Evolutionary conservation across 2,329 filamentous ascomycete species (phyloP).

Genomic region (Fusarium subglutinans): DNA sequence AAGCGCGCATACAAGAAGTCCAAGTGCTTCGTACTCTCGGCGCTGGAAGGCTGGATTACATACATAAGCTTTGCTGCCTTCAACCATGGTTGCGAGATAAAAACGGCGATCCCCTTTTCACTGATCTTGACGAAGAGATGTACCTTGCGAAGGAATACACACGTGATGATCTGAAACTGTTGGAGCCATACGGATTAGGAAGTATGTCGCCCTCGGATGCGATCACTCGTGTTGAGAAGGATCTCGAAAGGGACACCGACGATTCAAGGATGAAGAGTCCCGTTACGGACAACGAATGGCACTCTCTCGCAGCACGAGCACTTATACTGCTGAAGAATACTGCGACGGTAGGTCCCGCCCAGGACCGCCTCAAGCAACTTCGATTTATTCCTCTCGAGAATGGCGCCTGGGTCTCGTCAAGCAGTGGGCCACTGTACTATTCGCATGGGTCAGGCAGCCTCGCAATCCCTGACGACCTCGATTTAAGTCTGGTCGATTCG

Average conservation of each 20-base stretch:
- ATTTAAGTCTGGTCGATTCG: constrained; percentile 12
- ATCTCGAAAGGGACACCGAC: not conserved
- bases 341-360: not conserved
- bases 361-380: not conserved
- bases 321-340: not conserved
- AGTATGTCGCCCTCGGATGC: not conserved
- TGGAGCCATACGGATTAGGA: constrained; percentile 18
- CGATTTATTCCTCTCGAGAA: constrained; percentile 23
- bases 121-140: constrained; percentile 13
- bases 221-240: constrained; percentile 9
- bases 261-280: constrained; percentile 25
- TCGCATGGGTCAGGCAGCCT: constrained; percentile 10
- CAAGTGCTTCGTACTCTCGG: constrained; percentile 16
- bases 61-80: constrained; percentile 9
- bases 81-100: constrained; percentile 16
- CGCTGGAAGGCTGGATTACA: not conserved
- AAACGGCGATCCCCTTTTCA: constrained; percentile 27
- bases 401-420: constrained; percentile 28
- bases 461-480: constrained; percentile 13
- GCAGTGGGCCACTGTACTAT: constrained; percentile 12
- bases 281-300: constrained; percentile 13
- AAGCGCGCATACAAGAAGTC: constrained; percentile 10
- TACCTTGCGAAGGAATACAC: constrained; percentile 34
- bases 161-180: not conserved
- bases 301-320: constrained; percentile 25